phyloP scores from a whole-genome alignment of 441 rosid genomes.

The Jatropha podagrica region DNA sequence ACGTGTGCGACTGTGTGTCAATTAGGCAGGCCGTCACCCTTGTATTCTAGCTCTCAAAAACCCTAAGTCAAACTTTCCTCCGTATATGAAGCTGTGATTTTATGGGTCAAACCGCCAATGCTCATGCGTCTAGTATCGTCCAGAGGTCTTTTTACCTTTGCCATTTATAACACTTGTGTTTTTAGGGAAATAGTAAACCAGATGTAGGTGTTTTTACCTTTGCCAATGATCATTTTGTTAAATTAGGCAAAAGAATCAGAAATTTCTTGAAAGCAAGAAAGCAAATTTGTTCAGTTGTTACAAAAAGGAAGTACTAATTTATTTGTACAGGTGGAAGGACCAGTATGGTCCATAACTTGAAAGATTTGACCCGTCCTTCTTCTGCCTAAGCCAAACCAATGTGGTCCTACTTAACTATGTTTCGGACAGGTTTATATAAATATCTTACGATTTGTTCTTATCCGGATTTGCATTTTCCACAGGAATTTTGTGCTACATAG shows the following conservation, averaged over 20 bases:
- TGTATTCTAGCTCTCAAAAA: not conserved
- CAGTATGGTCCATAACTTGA: not conserved
- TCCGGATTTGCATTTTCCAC: not conserved
- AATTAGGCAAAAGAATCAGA: no score
- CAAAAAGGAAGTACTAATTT: no score
- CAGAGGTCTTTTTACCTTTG: not conserved
- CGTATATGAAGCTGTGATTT: no score
- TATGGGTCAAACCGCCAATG: slow-evolving; percentile 1
- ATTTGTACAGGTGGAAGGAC: not conserved
- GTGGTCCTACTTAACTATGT: slow-evolving; percentile 6
- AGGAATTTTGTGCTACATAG: no score
- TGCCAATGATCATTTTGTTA: no score
- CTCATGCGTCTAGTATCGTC: not conserved
- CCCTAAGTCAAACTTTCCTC: not conserved
- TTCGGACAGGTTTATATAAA: not conserved
- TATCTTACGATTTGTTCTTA: not conserved
- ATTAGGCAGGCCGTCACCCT: not conserved
- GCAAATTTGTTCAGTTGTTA: no score
- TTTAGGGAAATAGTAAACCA: no score
- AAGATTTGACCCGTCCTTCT: not conserved
- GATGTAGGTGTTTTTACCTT: no score
- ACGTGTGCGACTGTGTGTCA: slow-evolving; percentile 9
- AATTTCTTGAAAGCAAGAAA: no score
- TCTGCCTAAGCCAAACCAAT: no score
- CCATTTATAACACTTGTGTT: no score